Conservation (phyloP, 768 basidiomycete species). For the Naganishia kalamii region DNA sequence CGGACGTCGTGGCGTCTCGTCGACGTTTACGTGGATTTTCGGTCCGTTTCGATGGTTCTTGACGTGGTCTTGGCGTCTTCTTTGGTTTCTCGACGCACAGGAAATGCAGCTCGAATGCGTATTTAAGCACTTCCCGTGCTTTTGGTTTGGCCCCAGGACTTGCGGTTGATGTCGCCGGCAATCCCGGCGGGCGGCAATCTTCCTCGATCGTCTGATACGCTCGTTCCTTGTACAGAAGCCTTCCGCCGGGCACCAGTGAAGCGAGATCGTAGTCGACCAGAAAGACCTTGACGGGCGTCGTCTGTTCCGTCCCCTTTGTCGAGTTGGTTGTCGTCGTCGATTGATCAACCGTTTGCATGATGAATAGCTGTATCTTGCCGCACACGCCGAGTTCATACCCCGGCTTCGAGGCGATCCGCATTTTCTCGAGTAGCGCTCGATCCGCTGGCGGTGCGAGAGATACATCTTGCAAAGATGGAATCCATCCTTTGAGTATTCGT, state of each 20-base stretch:
- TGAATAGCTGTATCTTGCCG: conserved; percentile 3
- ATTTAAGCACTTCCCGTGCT: conserved; percentile 30
- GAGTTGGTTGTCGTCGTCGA: background rate
- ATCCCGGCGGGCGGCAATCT: background rate
- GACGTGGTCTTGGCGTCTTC: background rate
- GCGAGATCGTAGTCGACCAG: conserved; percentile 41
- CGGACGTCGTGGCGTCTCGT: background rate
- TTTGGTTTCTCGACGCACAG: conserved; percentile 26
- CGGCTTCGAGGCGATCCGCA: background rate
- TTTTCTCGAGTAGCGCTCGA: background rate
- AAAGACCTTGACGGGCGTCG: conserved; percentile 38
- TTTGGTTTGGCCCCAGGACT: background rate
- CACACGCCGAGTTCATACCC: conserved; percentile 5
- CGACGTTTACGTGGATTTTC: conserved; percentile 9
- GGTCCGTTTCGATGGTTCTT: background rate
- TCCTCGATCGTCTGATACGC: conserved; percentile 28
- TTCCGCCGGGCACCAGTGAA: conserved; percentile 31
- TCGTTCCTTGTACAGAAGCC: conserved; percentile 37
- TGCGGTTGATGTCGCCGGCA: background rate
- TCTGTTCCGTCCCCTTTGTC: background rate
- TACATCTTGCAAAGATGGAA: background rate
- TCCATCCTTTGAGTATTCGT: background rate
- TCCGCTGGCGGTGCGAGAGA: background rate
- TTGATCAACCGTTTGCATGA: conserved; percentile 15
- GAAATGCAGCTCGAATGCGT: conserved; percentile 42